These are phyloP conservation scores for Paraphoma chrysanthemicola DNA, from an alignment of 2,329 filamentous ascomycete species.

Conservation along the genomic window DNA sequence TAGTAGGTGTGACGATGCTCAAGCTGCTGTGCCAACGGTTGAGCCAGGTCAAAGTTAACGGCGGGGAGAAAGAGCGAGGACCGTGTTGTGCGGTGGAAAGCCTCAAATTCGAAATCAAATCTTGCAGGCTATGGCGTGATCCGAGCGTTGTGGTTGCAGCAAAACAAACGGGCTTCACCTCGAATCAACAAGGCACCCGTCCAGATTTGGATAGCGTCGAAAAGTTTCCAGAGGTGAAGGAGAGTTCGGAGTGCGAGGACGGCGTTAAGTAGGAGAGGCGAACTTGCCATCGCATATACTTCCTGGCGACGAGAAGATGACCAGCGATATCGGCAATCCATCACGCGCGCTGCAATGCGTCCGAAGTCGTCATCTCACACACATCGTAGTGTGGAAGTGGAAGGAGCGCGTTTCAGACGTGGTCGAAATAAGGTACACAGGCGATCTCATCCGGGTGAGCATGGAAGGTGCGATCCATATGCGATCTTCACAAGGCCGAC, in stretches of 20 bases:
- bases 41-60: background rate
- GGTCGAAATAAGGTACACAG: background rate
- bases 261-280: background rate
- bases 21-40: background rate
- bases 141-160: background rate
- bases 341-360: background rate
- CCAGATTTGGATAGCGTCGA: background rate
- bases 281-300: background rate
- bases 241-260: background rate
- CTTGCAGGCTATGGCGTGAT: background rate
- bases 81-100: background rate
- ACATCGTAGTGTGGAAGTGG: background rate
- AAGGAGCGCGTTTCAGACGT: background rate
- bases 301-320: background rate
- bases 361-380: background rate
- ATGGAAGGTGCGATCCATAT: background rate
- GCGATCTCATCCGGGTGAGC: background rate
- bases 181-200: slow-evolving; percentile 1
- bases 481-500: too few relatives aligned
- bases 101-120: background rate
- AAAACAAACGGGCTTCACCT: slow-evolving; percentile 4
- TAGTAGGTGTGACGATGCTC: background rate
- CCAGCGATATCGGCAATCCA: background rate
- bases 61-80: background rate
- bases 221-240: background rate